A percentile compares a stretch with the other conserved stretches of the same genome.
phyloP scores from a whole-genome alignment of 371 early-diverging fungal genomes.

The Mucor mucedo region DNA sequence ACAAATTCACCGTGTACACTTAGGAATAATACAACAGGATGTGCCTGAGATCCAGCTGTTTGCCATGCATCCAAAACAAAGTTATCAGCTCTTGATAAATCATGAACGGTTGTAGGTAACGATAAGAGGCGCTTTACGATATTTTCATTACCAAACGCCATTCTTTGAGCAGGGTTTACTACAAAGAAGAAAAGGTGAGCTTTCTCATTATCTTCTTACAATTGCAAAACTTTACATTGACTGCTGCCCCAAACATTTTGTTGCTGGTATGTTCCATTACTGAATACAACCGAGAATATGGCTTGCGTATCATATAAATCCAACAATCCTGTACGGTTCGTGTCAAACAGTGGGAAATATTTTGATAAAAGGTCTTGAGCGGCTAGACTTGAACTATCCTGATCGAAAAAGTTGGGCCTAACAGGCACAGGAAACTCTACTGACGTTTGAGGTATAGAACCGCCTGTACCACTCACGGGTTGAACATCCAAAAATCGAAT shows the following conservation, averaged over 20 bases:
- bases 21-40: constrained; percentile 49
- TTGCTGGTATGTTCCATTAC: constrained; percentile 32
- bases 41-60: constrained; percentile 30
- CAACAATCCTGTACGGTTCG: constrained; percentile 40
- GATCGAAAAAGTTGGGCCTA: constrained; percentile 38
- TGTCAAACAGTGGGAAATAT: constrained; percentile 50
- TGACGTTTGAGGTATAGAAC: not conserved
- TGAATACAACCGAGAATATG: constrained; percentile 38
- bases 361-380: constrained; percentile 44
- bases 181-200: not conserved
- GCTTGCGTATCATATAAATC: constrained; percentile 45
- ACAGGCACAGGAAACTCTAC: constrained; percentile 24
- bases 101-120: constrained; percentile 59
- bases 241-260: constrained; percentile 38
- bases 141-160: constrained; percentile 22
- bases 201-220: not conserved
- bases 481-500: constrained; percentile 21
- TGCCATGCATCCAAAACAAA: constrained; percentile 66
- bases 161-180: constrained; percentile 15
- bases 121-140: constrained; percentile 45
- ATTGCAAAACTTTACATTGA: constrained; percentile 31
- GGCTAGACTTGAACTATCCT: constrained; percentile 39
- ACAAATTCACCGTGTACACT: constrained; percentile 60
- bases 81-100: constrained; percentile 43
- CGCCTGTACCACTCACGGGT: constrained; percentile 28